Evolutionary conservation across 2,329 filamentous ascomycete species (phyloP), one percentile per base, ranked within the genome.

Genomic region (Penicillium glabrum): DNA sequence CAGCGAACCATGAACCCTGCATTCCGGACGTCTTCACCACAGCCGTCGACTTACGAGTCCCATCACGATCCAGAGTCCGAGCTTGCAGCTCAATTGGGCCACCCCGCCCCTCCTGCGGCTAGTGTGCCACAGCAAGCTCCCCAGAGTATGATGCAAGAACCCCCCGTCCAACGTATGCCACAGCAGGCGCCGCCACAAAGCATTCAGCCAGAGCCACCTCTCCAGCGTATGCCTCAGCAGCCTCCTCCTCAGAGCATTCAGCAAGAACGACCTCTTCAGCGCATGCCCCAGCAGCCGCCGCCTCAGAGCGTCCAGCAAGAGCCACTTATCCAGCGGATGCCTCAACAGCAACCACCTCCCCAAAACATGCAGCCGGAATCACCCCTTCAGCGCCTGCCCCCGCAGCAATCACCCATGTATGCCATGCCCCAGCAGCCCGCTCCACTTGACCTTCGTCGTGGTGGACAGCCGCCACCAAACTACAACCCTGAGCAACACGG

Each of bases 1-100:
- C 91, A 93, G 58, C 85, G 95, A 58, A 93, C 89, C 53, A 96
- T 97, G 76, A 99, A 99, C 69, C 93, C 96, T 19, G 90, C 92
- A 0, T 98, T 96, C 80, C 86, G 96, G 60, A 92, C 89, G n/a
- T 96, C 95, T 0, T 99, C 95, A 8, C 95, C 96, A 1, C 93
- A 96, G 69, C 93, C 93, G 11, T 97, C 95, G 3, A 91, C 88
- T 1, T 96, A 90, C 65, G 91, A 96, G 69, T 96, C 93, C 35
- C 93, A 96, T 65, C 90, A 96, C 71, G 92, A 96, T 68, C 90
- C 91, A 2, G 86, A 92, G 66, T 89, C 88, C 7, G 83, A 84
- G 44, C 77, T 95, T 55, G 88, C 88, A 8, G 82, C 86, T 53
- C 86, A 91, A 60, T 77, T 95, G 71, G 85, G 83, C 19, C 87